A percentile compares a stretch with the other conserved stretches of the same genome.
These are phyloP conservation scores for Vigna trinervia DNA, from an alignment of 306 rosid genomes.

Conservation along the genomic window DNA sequence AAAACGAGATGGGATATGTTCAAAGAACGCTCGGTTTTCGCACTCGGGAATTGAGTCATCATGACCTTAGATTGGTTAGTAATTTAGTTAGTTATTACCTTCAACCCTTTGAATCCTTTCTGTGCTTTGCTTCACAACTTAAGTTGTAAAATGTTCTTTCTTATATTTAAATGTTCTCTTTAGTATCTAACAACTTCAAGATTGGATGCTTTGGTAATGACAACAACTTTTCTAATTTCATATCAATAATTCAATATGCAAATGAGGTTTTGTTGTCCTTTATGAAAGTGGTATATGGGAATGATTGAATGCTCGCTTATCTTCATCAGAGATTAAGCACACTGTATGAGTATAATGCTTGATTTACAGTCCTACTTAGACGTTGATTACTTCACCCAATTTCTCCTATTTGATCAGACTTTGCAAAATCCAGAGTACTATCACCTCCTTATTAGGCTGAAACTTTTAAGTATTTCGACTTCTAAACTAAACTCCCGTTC, in stretches of 20 bases:
- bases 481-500: conserved; percentile 27
- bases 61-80: conserved; percentile 83
- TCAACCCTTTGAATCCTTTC: conserved; percentile 30
- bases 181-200: background rate
- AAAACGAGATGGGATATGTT: conserved; percentile 89
- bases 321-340: conserved; percentile 15
- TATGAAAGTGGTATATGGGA: background rate
- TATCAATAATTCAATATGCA: background rate
- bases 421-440: background rate
- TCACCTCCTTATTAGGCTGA: conserved; percentile 3
- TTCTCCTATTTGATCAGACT: background rate
- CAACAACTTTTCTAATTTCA: background rate
- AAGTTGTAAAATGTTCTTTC: too few relatives aligned
- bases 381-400: background rate
- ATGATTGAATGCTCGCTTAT: conserved; percentile 2
- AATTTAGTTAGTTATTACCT: conserved; percentile 19
- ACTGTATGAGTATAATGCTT: background rate
- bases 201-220: conserved; percentile 11
- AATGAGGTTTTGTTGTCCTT: background rate
- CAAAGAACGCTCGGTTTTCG: conserved; percentile 88
- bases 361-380: background rate
- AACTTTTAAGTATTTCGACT: conserved; percentile 32
- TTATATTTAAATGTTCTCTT: background rate
- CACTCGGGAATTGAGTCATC: conserved; percentile 69
- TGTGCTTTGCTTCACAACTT: conserved; percentile 7